phyloP scores from a whole-genome alignment of 495 filamentous ascomycete species.

The Entonaema liquescens region DNA sequence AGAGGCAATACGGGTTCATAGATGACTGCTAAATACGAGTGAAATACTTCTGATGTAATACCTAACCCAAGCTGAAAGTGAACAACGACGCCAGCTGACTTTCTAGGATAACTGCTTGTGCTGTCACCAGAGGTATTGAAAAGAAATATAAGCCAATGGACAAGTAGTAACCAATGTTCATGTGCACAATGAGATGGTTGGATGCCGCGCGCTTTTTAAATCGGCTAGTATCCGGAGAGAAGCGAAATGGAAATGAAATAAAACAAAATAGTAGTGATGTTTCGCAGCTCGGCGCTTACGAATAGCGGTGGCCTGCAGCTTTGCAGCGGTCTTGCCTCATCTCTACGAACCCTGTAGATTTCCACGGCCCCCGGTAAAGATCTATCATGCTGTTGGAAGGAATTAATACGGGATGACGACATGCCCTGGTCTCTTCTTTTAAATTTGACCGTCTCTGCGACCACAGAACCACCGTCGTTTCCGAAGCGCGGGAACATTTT shows the following conservation, averaged over 20 bases:
- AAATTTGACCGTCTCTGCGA: conserved; percentile 19
- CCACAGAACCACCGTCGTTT: neutral
- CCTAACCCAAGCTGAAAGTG: conserved; percentile 8
- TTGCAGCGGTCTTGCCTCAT: conserved; percentile 13
- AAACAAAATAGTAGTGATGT: conserved; percentile 7
- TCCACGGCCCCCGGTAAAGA: conserved; percentile 28
- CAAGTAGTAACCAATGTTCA: neutral
- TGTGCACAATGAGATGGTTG: conserved; percentile 1
- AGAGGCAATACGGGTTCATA: neutral
- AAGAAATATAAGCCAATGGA: conserved; percentile 21
- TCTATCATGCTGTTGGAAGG: conserved; percentile 24
- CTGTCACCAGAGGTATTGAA: neutral
- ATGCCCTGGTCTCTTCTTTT: neutral
- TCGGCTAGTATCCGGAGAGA: neutral
- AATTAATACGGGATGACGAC: conserved; percentile 34
- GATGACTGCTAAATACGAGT: neutral
- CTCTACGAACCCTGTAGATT: conserved; percentile 21
- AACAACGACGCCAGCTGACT: neutral
- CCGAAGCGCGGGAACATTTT: neutral
- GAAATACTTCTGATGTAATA: conserved; percentile 5
- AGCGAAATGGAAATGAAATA: neutral
- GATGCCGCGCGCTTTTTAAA: conserved; percentile 32
- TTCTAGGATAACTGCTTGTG: conserved; percentile 14
- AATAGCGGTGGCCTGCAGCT: conserved; percentile 13
- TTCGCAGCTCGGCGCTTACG: conserved; percentile 31